These are phyloP conservation scores for Stagonosporopsis chrysanthemi DNA, from an alignment of 2,329 filamentous ascomycete species.

Conservation along the genomic window DNA sequence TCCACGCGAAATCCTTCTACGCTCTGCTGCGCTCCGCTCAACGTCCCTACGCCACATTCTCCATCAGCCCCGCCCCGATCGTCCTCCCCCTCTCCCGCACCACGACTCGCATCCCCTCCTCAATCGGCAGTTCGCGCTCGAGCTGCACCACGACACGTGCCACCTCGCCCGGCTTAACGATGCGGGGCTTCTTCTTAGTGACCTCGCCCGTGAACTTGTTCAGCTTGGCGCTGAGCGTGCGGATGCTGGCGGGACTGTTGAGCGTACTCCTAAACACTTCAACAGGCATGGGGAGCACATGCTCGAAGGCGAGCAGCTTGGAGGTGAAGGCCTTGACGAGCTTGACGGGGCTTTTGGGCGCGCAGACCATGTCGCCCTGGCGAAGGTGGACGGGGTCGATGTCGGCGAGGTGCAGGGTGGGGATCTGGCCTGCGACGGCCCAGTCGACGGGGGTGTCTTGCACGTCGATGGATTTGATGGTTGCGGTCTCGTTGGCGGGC, in stretches of 20 bases:
- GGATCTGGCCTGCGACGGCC: slow-evolving; percentile 91
- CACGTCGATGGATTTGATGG: slow-evolving; percentile 81
- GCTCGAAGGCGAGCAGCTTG: slow-evolving; percentile 88
- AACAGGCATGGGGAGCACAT: slow-evolving; percentile 85
- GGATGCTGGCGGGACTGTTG: slow-evolving; percentile 78
- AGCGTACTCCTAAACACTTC: slow-evolving; percentile 88
- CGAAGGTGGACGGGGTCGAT: slow-evolving; percentile 83
- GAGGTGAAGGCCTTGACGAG: slow-evolving; percentile 78
- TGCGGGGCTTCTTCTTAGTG: slow-evolving; percentile 81
- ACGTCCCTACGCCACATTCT: slow-evolving; percentile 51
- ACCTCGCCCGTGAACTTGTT: slow-evolving; percentile 81
- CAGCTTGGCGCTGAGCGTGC: slow-evolving; percentile 73
- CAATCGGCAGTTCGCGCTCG: slow-evolving; percentile 76
- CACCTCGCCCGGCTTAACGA: slow-evolving; percentile 80
- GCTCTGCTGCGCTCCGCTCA: too few species aligned
- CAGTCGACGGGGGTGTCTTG: slow-evolving; percentile 79
- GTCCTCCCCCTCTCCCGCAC: slow-evolving; percentile 82
- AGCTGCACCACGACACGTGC: slow-evolving; percentile 80
- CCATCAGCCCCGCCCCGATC: slow-evolving; percentile 84
- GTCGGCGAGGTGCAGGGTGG: slow-evolving; percentile 81
- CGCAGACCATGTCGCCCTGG: slow-evolving; percentile 85
- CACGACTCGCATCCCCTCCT: slow-evolving; percentile 80
- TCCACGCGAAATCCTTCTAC: too few species aligned
- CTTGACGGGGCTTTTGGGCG: slow-evolving; percentile 69
- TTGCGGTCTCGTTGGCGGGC: slow-evolving; percentile 81